These are phyloP conservation scores for Ophiostoma himal-ulmi DNA, from an alignment of 2,329 filamentous ascomycete genomes.

Conservation along the genomic window DNA sequence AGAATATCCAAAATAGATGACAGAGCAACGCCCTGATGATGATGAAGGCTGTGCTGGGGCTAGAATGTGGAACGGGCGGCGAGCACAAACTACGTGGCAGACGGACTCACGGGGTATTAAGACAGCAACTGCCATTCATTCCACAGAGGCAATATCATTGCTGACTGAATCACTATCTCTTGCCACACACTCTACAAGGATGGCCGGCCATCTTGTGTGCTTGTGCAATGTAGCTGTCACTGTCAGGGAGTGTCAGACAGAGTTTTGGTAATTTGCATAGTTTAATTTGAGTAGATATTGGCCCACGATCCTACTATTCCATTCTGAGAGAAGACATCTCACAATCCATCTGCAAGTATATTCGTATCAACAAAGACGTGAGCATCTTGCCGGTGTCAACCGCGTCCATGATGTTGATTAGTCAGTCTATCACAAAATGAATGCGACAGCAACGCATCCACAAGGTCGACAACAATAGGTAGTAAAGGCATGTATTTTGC, in stretches of 20 bases:
- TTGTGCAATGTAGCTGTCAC: constrained; percentile 10
- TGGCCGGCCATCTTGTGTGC: not conserved
- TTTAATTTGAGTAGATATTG: not conserved
- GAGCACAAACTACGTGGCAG: not conserved
- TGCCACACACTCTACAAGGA: not conserved
- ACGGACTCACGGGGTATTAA: not conserved
- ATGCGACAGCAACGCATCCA: not conserved
- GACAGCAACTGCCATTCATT: not conserved
- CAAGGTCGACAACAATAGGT: not conserved
- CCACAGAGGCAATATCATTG: constrained; percentile 2
- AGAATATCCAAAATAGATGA: not conserved
- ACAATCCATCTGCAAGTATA: no score
- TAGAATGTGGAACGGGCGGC: not conserved
- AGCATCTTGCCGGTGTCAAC: not conserved
- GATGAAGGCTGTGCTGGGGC: not conserved
- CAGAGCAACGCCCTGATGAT: not conserved
- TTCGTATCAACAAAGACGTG: not conserved
- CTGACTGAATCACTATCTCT: not conserved
- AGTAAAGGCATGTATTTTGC: not conserved
- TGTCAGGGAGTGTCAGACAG: not conserved
- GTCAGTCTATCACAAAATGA: not conserved
- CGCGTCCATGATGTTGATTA: not conserved
- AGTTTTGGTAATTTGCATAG: not conserved
- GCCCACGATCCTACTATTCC: not conserved
- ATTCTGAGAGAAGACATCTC: not conserved